A percentile compares a stretch with the other conserved stretches of the same genome.
These are phyloP conservation scores for Rhizopogon sp. DNA, from an alignment of 768 basidiomycete species.

Conservation along the genomic window DNA sequence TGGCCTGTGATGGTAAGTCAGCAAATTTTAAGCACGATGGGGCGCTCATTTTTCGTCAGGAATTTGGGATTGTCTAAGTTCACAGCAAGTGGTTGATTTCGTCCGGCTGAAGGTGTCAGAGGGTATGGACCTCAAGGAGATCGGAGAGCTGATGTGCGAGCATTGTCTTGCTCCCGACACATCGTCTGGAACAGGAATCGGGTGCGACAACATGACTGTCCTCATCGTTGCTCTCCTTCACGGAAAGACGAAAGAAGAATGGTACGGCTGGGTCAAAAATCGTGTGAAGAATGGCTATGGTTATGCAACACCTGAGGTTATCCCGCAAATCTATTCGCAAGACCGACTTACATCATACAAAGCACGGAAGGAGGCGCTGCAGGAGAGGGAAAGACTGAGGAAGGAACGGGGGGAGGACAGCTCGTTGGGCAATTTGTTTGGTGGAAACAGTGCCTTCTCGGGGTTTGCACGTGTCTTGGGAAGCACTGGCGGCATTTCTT, in stretches of 20 bases:
- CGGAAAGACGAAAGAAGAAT: constrained; percentile 85
- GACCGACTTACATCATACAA: constrained; percentile 60
- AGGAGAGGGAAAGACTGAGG: constrained; percentile 39
- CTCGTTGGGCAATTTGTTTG: constrained; percentile 21
- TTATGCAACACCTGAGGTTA: constrained; percentile 66
- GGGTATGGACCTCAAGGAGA: constrained; percentile 73
- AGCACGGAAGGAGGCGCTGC: constrained; percentile 54
- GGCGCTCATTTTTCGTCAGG: constrained; percentile 43
- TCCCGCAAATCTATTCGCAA: constrained; percentile 73
- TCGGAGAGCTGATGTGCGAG: constrained; percentile 86
- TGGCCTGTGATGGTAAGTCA: constrained; percentile 90
- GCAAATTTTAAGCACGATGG: background rate
- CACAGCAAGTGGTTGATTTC: constrained; percentile 90
- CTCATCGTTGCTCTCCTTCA: constrained; percentile 85
- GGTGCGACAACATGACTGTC: constrained; percentile 99
- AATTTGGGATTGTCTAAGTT: constrained; percentile 96
- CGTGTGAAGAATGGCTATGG: constrained; percentile 75
- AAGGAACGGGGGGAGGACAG: constrained; percentile 31
- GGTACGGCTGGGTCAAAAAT: constrained; percentile 86
- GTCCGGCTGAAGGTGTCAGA: constrained; percentile 78
- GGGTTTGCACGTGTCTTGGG: constrained; percentile 54
- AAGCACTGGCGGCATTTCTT: constrained; percentile 60
- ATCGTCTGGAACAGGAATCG: constrained; percentile 85
- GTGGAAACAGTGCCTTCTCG: constrained; percentile 33
- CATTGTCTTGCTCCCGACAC: constrained; percentile 94